Base-by-base conservation (phyloP, 2,329 filamentous ascomycete species). In the Penicillium occitanis region DNA sequence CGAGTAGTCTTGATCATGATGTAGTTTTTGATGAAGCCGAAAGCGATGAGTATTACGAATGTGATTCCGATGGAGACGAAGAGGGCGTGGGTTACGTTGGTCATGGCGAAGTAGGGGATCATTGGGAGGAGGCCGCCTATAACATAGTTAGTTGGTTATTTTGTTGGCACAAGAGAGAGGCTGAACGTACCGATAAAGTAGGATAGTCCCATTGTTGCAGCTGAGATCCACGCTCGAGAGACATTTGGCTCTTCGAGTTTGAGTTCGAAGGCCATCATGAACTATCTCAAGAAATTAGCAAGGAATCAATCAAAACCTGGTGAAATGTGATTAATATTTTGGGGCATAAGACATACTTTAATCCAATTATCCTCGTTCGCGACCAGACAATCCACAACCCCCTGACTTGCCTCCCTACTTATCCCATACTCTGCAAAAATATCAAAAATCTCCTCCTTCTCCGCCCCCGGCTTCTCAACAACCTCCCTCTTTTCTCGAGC, bases 241-340 rank as follows among this genome's bases (percentile, higher is more conserved):
- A 79, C 70, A 6, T 69, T 67, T 3, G 79, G 78, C 64, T 82
- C 78, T 67, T 82, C 79, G 51, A 85, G 79, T 68, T 78, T 79
- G 62, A 86, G 79, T 69, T 84, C 82, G 74, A 88, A 86, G 72
- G 86, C 83, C 82, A 88, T 86, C 80, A 87, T 83, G 78, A 88
- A 88, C 73, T 77, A 53, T 10, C 57, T 4, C 3, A 37, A 30
- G 2, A 14, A 14, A 8, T 60, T 2, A 50, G 25, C 35, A 25
- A 60, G 2, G 13, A 37, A 37, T 13, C 10, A 35, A 35, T 3
- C 7, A 35, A 11, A 2, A 35, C 33, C 33, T 35, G 19, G 19
- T 19, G 19, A 19, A 19, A 19, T 19, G 19, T 19, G 19, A 19
- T 19, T 19, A 19, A 19, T 19, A 19, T 19, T 19, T 19, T 19